These are phyloP conservation scores for Sporothrix dimorphospora DNA, from an alignment of 2,329 filamentous ascomycete genomes.

Conservation along the genomic window DNA sequence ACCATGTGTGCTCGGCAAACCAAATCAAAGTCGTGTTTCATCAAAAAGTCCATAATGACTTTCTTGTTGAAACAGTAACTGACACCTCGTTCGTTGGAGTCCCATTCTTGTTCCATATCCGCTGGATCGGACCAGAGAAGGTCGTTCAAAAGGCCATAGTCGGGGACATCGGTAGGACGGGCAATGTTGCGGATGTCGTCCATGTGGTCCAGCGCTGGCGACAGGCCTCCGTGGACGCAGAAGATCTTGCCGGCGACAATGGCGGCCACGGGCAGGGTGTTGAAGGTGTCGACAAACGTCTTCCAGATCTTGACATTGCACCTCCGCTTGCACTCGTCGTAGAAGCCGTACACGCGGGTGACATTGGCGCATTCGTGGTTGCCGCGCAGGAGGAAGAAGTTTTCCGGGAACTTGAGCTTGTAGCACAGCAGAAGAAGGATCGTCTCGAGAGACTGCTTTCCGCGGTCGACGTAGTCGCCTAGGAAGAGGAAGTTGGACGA, in stretches of 20 bases:
- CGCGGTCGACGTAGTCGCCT: constrained; percentile 94
- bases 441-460: constrained; percentile 94
- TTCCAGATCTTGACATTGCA: constrained; percentile 99
- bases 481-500: constrained; percentile 91
- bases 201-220: constrained; percentile 92
- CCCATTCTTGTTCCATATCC: constrained; percentile 98
- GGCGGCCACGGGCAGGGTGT: constrained; percentile 91
- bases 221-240: constrained; percentile 93
- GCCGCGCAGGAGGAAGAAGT: constrained; percentile 92
- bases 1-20: constrained; percentile 99
- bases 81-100: constrained; percentile 93
- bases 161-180: constrained; percentile 92
- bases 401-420: constrained; percentile 96
- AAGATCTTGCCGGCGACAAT: constrained; percentile 98
- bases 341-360: constrained; percentile 94
- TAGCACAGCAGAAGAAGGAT: constrained; percentile 92
- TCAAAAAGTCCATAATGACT: constrained; percentile 94
- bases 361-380: constrained; percentile 98
- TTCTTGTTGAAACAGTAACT: constrained; percentile 99
- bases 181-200: constrained; percentile 97
- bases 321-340: constrained; percentile 95
- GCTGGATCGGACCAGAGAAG: constrained; percentile 96
- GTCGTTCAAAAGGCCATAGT: constrained; percentile 94
- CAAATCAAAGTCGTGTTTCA: constrained; percentile 93
- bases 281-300: constrained; percentile 96